Conservation (phyloP, 2,329 filamentous ascomycete genomes). For the Akanthomyces muscarius region DNA sequence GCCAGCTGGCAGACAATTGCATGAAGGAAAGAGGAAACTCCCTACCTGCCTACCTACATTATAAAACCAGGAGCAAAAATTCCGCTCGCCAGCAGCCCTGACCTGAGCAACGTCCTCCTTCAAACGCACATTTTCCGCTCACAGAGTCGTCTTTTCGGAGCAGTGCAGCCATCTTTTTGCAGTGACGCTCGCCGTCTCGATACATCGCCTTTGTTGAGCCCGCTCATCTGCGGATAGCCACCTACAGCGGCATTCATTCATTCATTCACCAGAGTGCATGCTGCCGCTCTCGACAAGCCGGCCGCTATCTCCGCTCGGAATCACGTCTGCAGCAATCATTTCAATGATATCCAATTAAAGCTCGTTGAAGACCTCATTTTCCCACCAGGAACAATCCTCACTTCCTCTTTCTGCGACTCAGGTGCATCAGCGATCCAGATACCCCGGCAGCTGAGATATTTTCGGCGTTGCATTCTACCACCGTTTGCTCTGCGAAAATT, state of each 20-base stretch:
- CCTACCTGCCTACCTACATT: not conserved
- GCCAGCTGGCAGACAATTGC: not conserved
- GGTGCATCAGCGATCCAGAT: not conserved
- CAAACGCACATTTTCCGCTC: slow-evolving; percentile 4
- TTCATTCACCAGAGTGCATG: not conserved
- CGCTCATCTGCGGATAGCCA: not conserved
- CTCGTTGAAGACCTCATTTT: not conserved
- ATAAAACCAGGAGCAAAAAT: not conserved
- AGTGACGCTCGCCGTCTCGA: not conserved
- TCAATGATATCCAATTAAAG: not conserved
- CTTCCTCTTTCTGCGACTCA: not conserved
- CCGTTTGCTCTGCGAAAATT: not conserved
- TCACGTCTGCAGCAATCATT: not conserved
- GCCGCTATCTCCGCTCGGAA: not conserved
- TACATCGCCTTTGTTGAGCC: not conserved
- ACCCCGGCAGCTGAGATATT: slow-evolving; percentile 11
- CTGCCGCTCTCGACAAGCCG: not conserved
- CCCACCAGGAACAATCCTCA: too few species aligned
- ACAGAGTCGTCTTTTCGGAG: not conserved
- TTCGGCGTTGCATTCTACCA: not conserved
- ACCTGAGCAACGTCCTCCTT: not conserved
- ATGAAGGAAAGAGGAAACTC: slow-evolving; percentile 4
- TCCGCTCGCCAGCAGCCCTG: not conserved
- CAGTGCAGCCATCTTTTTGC: not conserved
- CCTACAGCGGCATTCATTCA: not conserved